phyloP scores from a whole-genome alignment of 768 basidiomycete species.

The Rossbeevera mucosa region DNA sequence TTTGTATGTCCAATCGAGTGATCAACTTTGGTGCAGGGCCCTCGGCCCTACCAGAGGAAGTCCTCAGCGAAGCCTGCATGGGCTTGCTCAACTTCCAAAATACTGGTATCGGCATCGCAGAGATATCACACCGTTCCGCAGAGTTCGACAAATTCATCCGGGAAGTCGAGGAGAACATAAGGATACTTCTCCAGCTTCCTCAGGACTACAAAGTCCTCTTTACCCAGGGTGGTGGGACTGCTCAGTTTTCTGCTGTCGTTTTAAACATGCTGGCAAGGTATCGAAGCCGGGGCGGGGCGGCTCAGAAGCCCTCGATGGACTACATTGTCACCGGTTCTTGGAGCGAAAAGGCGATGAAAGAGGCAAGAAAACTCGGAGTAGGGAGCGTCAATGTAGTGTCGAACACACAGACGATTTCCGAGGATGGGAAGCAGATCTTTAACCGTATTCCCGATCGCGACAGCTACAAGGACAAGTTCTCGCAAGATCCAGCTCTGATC shows the following conservation, averaged over 20 bases:
- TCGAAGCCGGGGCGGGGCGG: conserved; percentile 58
- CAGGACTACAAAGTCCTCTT: conserved; percentile 82
- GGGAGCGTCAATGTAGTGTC: conserved; percentile 63
- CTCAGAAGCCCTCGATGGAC: conserved; percentile 64
- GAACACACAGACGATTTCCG: conserved; percentile 59
- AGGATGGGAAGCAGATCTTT: conserved; percentile 60
- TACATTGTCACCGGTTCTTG: conserved; percentile 92
- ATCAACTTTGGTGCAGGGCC: conserved; percentile 96
- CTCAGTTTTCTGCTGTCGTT: conserved; percentile 88
- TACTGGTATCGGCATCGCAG: conserved; percentile 93
- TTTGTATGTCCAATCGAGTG: conserved; percentile 39
- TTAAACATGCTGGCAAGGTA: conserved; percentile 88
- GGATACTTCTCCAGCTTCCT: conserved; percentile 77
- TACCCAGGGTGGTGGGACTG: conserved; percentile 90
- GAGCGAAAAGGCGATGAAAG: conserved; percentile 82
- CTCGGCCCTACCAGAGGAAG: conserved; percentile 82
- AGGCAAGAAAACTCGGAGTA: conserved; percentile 67
- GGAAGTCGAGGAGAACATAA: conserved; percentile 59
- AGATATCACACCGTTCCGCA: conserved; percentile 92
- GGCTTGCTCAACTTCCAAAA: conserved; percentile 87
- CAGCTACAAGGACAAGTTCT: conserved; percentile 63
- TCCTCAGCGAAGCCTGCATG: conserved; percentile 75
- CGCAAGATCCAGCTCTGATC: conserved; percentile 77
- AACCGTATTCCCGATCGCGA: conserved; percentile 74
- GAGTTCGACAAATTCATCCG: conserved; percentile 74